Base-by-base conservation (phyloP, 441 rosid genomes). In the Mallotus repandus region DNA sequence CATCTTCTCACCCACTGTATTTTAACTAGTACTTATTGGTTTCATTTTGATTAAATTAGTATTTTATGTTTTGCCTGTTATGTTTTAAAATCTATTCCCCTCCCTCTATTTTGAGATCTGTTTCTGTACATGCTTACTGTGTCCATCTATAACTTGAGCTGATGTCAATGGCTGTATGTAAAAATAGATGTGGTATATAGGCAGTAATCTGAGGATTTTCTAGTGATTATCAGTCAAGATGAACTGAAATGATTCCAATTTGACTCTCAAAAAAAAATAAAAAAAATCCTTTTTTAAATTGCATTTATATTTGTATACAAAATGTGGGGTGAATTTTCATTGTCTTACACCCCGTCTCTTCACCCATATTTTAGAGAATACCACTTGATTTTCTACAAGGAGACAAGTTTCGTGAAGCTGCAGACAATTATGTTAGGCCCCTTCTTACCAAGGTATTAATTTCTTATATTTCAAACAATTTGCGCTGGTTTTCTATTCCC, bases 321-420 rank as follows among this genome's bases (percentile, higher is more conserved):
- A 35, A 19, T 16, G n/a, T 48, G 61, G 45, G 54, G 52, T 63
- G 18, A 10, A 38, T 53, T 70, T 52, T 64, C 29, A 29, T 25
- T 68, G 60, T 65, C 45, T 66, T 21, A 45, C 14, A 50, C 64
- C 55, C 11, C 19, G 12, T 63, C 73, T 48, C 78, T 66, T 68
- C 60, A 63, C 35, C 59, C 66, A 12, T 66, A 73, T 77, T 85
- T 73, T 74, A 94, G 98, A 92, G 99, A 81, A 94, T 97, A 80
- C 99, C 99, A 0, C 92, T 97, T 76, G 98, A 97, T 90, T 97
- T 97, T 86, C 89, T 94, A 68, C 95, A 86, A 92, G 96, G 89
- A 68, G 87, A 91, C 75, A 83, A 82, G 76, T 92, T 97, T 76
- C 86, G 81, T 71, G 94, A 90, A 80, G 99, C 97, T 77, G 98